A percentile compares a stretch with the other conserved stretches of the same genome.
These are phyloP conservation scores for Akanthomyces muscarius DNA, from an alignment of 2,329 filamentous ascomycete genomes.

Conservation along the genomic window DNA sequence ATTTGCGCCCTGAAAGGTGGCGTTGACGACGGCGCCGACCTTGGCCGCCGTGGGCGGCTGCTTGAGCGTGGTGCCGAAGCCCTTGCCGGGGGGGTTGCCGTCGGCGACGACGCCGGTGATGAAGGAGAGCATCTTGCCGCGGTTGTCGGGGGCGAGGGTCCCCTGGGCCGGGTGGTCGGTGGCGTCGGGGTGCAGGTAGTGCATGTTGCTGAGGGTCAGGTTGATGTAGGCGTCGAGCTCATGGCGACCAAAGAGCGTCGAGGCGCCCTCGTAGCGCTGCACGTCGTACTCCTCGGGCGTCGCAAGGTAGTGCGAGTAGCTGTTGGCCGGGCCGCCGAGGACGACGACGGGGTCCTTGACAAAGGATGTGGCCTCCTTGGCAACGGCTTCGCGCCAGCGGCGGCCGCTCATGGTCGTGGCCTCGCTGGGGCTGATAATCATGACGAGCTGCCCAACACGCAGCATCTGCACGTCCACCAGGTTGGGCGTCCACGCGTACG, in stretches of 20 bases:
- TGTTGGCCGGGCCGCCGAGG: conserved; percentile 84
- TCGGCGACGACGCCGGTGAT: conserved; percentile 78
- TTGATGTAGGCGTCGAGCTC: conserved; percentile 86
- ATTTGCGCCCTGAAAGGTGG: conserved; percentile 79
- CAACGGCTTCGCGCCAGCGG: conserved; percentile 74
- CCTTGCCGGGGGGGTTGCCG: conserved; percentile 57
- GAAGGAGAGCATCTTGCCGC: conserved; percentile 70
- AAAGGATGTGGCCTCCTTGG: conserved; percentile 45
- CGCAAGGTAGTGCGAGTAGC: conserved; percentile 77
- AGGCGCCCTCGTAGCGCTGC: conserved; percentile 93
- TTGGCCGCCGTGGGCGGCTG: conserved; percentile 52
- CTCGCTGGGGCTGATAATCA: conserved; percentile 82
- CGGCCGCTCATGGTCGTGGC: conserved; percentile 90
- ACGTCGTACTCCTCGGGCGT: conserved; percentile 77
- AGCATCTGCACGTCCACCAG: conserved; percentile 85
- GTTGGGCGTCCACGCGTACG: conserved; percentile 88
- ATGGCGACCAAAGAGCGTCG: conserved; percentile 79
- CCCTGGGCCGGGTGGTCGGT: conserved; percentile 45
- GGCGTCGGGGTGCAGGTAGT: conserved; percentile 37
- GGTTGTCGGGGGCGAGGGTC: conserved; percentile 72
- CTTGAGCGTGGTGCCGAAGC: conserved; percentile 64
- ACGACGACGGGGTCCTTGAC: conserved; percentile 66
- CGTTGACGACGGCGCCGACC: conserved; percentile 59
- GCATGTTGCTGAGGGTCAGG: conserved; percentile 62
- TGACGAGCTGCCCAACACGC: conserved; percentile 77